Conservation (phyloP, 305 asterid genomes). For the Plantago lanceolata region DNA sequence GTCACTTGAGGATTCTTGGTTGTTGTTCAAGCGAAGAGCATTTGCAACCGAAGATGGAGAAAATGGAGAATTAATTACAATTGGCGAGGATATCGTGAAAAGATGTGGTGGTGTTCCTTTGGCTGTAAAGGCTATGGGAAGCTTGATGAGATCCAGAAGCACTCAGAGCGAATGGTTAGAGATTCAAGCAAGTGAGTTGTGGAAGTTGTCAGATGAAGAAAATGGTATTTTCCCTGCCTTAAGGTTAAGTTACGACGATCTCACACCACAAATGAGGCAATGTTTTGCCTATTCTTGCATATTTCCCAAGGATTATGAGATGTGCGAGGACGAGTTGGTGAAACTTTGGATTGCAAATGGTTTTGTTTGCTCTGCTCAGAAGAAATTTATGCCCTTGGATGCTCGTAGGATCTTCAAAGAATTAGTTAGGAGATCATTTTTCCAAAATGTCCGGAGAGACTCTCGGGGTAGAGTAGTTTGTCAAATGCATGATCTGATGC, state of each 20-base stretch:
- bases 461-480: constrained; percentile 4
- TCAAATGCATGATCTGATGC: constrained; percentile 38
- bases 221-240: constrained; percentile 28
- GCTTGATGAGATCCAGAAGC: constrained; percentile 23
- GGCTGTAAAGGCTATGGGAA: constrained; percentile 29
- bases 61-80: background rate
- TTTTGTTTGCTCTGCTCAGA: constrained; percentile 19
- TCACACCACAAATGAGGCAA: constrained; percentile 26
- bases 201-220: constrained; percentile 16
- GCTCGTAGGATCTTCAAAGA: constrained; percentile 27
- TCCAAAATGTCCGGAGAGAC: constrained; percentile 23
- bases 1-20: constrained; percentile 26
- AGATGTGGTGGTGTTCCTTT: constrained; percentile 32
- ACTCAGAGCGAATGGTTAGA: constrained; percentile 14
- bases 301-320: constrained; percentile 31
- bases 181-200: constrained; percentile 18
- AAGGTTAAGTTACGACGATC: constrained; percentile 37
- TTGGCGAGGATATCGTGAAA: constrained; percentile 26
- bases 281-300: constrained; percentile 38
- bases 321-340: constrained; percentile 23
- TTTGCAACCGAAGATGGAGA: constrained; percentile 6
- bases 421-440: constrained; percentile 33
- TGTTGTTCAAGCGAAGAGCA: constrained; percentile 28
- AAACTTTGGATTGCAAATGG: constrained; percentile 35
- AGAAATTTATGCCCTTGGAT: constrained; percentile 6